Conservation (phyloP, 495 filamentous ascomycete genomes). For the Astrocystis sublimbata region DNA sequence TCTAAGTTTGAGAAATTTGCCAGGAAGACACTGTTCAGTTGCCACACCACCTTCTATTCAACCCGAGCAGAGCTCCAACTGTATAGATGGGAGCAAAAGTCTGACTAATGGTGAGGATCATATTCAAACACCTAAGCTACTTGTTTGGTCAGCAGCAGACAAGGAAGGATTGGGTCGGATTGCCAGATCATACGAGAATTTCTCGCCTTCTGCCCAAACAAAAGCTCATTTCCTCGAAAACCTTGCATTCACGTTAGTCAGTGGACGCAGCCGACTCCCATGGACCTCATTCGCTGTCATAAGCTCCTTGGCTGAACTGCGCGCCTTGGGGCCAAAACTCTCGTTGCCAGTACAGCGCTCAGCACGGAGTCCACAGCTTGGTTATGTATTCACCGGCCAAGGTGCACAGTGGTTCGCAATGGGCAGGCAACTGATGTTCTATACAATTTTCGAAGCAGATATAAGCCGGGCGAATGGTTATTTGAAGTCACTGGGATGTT, state of each 20-base stretch:
- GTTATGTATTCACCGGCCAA: slow-evolving; percentile 41
- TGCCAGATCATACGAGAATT: slow-evolving; percentile 10
- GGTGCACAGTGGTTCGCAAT: slow-evolving; percentile 50
- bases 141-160: slow-evolving; percentile 31
- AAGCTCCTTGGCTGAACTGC: neutral
- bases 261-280: slow-evolving; percentile 29
- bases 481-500: slow-evolving; percentile 22
- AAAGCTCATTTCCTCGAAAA: slow-evolving; percentile 20
- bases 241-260: slow-evolving; percentile 31
- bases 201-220: neutral
- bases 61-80: neutral
- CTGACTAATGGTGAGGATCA: slow-evolving; percentile 7
- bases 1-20: neutral
- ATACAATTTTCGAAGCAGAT: slow-evolving; percentile 6
- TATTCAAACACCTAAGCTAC: slow-evolving; percentile 18
- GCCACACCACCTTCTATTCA: neutral
- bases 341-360: slow-evolving; percentile 11
- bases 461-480: slow-evolving; percentile 23
- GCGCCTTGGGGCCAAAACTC: neutral
- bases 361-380: slow-evolving; percentile 15
- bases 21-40: neutral
- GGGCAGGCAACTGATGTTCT: slow-evolving; percentile 44
- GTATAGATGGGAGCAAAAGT: neutral
- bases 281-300: slow-evolving; percentile 24
- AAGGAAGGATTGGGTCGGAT: slow-evolving; percentile 20